Base-by-base conservation (phyloP, 345 rosid genomes). In the Xanthoceras sorbifolium region DNA sequence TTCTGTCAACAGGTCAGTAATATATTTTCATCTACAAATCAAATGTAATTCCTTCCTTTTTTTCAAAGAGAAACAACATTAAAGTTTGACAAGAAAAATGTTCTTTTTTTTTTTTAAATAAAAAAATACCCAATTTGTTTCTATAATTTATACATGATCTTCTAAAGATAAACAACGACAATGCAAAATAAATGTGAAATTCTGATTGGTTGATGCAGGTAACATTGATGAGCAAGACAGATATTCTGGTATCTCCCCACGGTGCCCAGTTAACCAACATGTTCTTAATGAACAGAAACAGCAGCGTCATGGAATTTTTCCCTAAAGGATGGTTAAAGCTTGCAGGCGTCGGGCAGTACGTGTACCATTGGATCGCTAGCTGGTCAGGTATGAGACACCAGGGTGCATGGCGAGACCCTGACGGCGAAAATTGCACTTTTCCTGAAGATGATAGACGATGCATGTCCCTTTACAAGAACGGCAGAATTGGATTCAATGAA, bases 191-290 rank as follows among this genome's bases (percentile, higher is more conserved):
- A 22, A 42, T 40, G 50, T 38, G 48, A 11, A 7, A 38, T n/a
- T 52, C 25, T 38, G 62, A 15, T 62, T 64, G 23, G 9, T 18
- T 63, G 62, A 36, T 67, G 20, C 89, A 88, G 91, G 94, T 90
- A 80, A 82, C 87, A 71, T 42, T 90, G 66, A 93, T 92, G 95
- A 86, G 86, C 50, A 67, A 20, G 77, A 92, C 97, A 3, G 89
- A 89, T 70, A 86, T 92, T 63, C 80, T 92, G 54, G 86, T 88
- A 50, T 89, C 93, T 28, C 84, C 95, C 1, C 95, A 89, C 12
- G 97, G 94, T 4, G 95, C 97, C 15, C 95, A 93, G 25, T 83
- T 92, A 9, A 87, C 95, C n/a, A 90, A 93, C 88, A 75, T 88
- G 85, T 84, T 93, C 89, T 83, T 93, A 14, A 89, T 90, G 97